phyloP scores from a whole-genome alignment of 129 eudicot species.

The Gnaphalium uliginosum region DNA sequence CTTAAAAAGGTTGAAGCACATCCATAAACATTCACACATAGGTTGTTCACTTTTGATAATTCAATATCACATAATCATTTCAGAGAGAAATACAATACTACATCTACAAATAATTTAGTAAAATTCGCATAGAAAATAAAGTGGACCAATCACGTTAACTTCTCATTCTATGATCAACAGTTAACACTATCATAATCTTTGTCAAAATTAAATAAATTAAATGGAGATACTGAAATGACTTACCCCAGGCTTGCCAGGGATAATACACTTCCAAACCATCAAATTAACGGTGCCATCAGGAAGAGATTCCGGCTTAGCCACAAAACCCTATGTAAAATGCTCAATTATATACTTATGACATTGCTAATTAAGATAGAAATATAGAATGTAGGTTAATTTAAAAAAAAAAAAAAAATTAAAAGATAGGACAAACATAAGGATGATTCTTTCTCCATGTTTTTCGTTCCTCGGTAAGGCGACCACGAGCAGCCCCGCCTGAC shows the following conservation, averaged over 20 bases:
- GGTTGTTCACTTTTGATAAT: no score
- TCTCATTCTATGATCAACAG: no score
- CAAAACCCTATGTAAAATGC: constrained; percentile 20
- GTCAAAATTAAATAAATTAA: not conserved
- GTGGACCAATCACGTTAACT: no score
- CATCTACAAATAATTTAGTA: no score
- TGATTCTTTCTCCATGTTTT: constrained; percentile 35
- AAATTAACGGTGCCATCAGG: constrained; percentile 54
- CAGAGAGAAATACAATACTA: no score
- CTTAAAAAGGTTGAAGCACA: no score
- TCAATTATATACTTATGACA: not conserved
- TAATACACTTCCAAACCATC: constrained; percentile 58
- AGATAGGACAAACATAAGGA: constrained; percentile 12
- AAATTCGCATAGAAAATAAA: no score
- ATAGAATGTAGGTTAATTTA: not conserved
- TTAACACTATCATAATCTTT: no score
- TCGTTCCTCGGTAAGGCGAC: constrained; percentile 31
- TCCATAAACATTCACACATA: not conserved
- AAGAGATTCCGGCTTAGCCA: constrained; percentile 36
- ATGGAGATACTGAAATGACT: not conserved
- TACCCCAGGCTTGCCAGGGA: constrained; percentile 60
- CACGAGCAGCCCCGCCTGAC: constrained; percentile 29
- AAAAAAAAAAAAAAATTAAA: no score
- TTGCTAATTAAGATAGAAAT: not conserved
- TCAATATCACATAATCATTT: no score